Percentiles rank a stretch among this genome's conserved stretches.
Conservation (phyloP, 257 asterid genomes). For the Solanum pimpinellifolium region DNA sequence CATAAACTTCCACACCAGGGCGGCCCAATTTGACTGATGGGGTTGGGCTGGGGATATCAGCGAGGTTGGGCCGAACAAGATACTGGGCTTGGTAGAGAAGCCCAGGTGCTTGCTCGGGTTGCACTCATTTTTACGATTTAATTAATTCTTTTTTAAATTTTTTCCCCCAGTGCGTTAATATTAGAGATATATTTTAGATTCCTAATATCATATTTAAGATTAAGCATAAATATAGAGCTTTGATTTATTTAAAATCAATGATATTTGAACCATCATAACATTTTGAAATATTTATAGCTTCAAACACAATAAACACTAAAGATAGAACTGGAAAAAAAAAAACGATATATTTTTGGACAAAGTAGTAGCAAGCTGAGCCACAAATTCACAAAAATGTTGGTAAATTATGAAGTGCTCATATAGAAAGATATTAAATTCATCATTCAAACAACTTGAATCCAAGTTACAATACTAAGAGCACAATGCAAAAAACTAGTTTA, state of each 20-base stretch:
- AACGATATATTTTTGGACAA: too few species aligned
- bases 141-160: too few species aligned
- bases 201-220: neutral
- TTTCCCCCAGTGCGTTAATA: neutral
- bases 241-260: too few species aligned
- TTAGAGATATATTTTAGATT: neutral
- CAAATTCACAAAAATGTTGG: neutral
- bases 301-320: neutral
- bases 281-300: too few species aligned
- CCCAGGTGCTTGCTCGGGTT: neutral
- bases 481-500: neutral
- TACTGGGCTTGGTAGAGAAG: neutral
- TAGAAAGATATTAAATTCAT: neutral
- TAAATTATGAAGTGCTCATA: neutral
- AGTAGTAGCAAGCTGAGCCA: neutral
- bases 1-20: neutral
- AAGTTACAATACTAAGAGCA: neutral
- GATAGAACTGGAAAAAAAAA: too few species aligned
- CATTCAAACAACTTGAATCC: neutral
- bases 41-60: neutral
- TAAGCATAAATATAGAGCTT: fast-evolving
- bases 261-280: too few species aligned
- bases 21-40: neutral
- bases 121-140: neutral
- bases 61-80: neutral